phyloP scores from a whole-genome alignment of 2,329 filamentous ascomycete species.

The Colletotrichum falcatum region DNA sequence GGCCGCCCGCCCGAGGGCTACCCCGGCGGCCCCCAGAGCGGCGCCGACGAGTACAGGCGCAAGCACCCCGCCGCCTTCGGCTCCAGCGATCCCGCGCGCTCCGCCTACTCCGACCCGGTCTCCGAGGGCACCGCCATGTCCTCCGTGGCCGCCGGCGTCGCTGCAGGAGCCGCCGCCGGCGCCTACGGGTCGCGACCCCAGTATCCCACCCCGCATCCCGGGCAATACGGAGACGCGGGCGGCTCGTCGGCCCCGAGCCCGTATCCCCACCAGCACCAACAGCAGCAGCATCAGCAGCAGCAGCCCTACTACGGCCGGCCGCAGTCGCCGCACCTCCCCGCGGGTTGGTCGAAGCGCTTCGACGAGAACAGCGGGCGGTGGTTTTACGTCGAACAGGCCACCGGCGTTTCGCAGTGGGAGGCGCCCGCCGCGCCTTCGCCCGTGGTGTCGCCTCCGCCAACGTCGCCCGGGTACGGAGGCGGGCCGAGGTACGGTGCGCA shows the following conservation, averaged over 20 bases:
- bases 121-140: conserved; percentile 14
- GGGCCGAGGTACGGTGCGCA: conserved; percentile 20
- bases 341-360: conserved; percentile 68
- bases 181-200: conserved; percentile 41
- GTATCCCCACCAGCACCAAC: conserved; percentile 20
- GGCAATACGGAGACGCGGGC: conserved; percentile 25
- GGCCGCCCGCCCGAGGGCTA: conserved; percentile 39
- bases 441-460: conserved; percentile 24
- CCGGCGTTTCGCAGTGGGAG: conserved; percentile 69
- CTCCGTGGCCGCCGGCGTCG: conserved; percentile 19
- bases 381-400: conserved; percentile 68
- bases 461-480: conserved; percentile 39
- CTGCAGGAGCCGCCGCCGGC: conserved; percentile 1
- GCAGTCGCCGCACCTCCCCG: conserved; percentile 56
- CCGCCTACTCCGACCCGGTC: conserved; percentile 19
- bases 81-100: conserved; percentile 33
- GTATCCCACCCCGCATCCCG: conserved; percentile 30
- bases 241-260: background rate
- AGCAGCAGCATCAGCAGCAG: conserved; percentile 37
- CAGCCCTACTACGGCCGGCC: conserved; percentile 39
- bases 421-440: conserved; percentile 45
- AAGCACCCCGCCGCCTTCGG: conserved; percentile 32
- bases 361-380: conserved; percentile 65
- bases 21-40: conserved; percentile 38
- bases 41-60: conserved; percentile 37